These are phyloP conservation scores for Ephemerocybe angulata DNA, from an alignment of 768 basidiomycete species.

Conservation along the genomic window DNA sequence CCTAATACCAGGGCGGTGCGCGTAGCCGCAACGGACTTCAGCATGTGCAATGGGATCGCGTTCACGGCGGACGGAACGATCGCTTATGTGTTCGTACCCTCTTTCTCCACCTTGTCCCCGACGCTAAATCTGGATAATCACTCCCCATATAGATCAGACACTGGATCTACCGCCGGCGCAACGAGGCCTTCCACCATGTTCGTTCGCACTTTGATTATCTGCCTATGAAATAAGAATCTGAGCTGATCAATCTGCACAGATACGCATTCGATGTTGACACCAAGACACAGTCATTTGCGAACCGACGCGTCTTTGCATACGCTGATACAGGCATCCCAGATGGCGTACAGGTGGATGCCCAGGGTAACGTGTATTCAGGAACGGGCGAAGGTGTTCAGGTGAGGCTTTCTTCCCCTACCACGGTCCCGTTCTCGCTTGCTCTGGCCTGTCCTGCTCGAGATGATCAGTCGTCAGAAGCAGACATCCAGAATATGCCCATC, in stretches of 20 bases:
- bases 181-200: slow-evolving; percentile 68
- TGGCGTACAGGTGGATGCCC: slow-evolving; percentile 59
- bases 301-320: slow-evolving; percentile 67
- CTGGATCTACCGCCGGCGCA: slow-evolving; percentile 45
- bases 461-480: too few species aligned
- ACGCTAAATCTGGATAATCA: background rate
- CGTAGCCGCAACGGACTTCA: slow-evolving; percentile 76
- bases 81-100: slow-evolving; percentile 53
- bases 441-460: background rate
- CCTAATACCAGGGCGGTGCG: slow-evolving; percentile 59
- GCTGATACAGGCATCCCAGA: slow-evolving; percentile 64
- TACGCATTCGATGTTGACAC: slow-evolving; percentile 69
- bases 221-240: background rate
- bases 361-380: slow-evolving; percentile 64
- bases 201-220: slow-evolving; percentile 17
- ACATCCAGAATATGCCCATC: too few species aligned
- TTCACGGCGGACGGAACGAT: slow-evolving; percentile 62
- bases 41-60: slow-evolving; percentile 70
- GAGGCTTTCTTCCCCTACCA: slow-evolving; percentile 11
- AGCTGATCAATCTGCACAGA: slow-evolving; percentile 22
- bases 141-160: slow-evolving; percentile 41
- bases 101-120: background rate
- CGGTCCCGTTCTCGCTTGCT: background rate
- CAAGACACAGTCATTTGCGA: slow-evolving; percentile 44
- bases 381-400: slow-evolving; percentile 70